phyloP scores from a whole-genome alignment of 106 monocot species.

The Alisma plantagoaquatica region DNA sequence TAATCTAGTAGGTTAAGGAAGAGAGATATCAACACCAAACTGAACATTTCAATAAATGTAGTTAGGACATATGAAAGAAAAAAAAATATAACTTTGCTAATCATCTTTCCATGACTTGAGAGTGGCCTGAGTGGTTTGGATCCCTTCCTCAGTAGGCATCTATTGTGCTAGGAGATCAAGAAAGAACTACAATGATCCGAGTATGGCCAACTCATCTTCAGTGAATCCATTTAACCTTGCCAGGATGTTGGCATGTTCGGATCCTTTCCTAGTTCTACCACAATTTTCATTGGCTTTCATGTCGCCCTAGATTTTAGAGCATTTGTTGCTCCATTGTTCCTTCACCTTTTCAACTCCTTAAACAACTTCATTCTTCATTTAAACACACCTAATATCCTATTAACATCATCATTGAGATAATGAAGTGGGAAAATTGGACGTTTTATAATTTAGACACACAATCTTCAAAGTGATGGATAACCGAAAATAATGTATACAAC shows the following conservation, averaged over 20 bases:
- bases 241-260: conserved; percentile 60
- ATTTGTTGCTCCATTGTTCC: conserved; percentile 42
- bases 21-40: too few relatives aligned
- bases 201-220: conserved; percentile 50
- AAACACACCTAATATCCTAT: too few relatives aligned
- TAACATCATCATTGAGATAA: too few relatives aligned
- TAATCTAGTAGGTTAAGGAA: too few relatives aligned
- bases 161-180: conserved; percentile 66
- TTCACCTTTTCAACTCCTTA: conserved; percentile 42
- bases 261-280: conserved; percentile 52
- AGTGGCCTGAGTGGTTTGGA: conserved; percentile 22
- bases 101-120: conserved; percentile 60
- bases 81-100: conserved; percentile 49
- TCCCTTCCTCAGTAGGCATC: conserved; percentile 52
- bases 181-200: conserved; percentile 57
- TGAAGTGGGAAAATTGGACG: too few relatives aligned
- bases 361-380: conserved; percentile 57
- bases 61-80: too few relatives aligned
- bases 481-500: too few relatives aligned
- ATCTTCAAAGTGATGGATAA: too few relatives aligned
- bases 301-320: conserved; percentile 18
- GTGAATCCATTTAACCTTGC: conserved; percentile 64
- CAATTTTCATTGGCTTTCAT: conserved; percentile 39
- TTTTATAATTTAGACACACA: too few relatives aligned
- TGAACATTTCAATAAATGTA: too few relatives aligned